Percentiles rank a stretch among this genome's conserved stretches.
Conservation (phyloP, 2,329 filamentous ascomycete genomes). For the Aspergillus japonicus region DNA sequence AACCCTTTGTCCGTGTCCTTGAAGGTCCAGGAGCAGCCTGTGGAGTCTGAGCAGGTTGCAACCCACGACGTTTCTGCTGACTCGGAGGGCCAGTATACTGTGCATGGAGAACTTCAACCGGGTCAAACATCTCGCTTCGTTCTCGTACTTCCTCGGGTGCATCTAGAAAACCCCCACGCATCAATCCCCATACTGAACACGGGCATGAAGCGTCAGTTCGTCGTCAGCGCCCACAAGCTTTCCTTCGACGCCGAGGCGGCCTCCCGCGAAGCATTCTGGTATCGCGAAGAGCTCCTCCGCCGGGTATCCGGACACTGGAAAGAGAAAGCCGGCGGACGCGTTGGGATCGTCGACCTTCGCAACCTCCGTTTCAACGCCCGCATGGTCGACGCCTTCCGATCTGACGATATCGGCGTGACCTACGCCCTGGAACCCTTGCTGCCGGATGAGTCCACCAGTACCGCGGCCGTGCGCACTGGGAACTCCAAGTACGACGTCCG, state of each 20-base stretch:
- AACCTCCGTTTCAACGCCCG: conserved; percentile 69
- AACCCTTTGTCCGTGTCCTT: conserved; percentile 70
- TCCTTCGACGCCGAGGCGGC: conserved; percentile 76
- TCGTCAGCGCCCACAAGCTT: conserved; percentile 77
- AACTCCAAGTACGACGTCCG: conserved; percentile 48
- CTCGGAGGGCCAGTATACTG: conserved; percentile 27
- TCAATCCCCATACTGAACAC: conserved; percentile 78
- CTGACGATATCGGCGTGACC: conserved; percentile 72
- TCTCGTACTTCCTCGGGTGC: conserved; percentile 72
- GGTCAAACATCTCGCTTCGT: conserved; percentile 70
- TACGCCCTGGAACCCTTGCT: conserved; percentile 46
- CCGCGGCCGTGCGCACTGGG: conserved; percentile 43
- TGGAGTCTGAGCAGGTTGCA: conserved; percentile 1
- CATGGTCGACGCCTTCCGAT: conserved; percentile 79
- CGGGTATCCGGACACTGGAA: conserved; percentile 71
- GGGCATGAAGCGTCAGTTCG: conserved; percentile 83
- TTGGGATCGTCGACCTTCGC: conserved; percentile 72
- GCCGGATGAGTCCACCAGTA: conserved; percentile 15
- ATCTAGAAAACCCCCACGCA: conserved; percentile 72
- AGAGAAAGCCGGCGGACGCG: conserved; percentile 56
- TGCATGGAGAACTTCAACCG: conserved; percentile 53
- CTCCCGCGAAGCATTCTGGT: conserved; percentile 86
- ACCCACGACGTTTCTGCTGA: conserved; percentile 13
- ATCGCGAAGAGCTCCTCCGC: conserved; percentile 75
- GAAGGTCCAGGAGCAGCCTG: conserved; percentile 39